A percentile compares a stretch with the other conserved stretches of the same genome.
Evolutionary conservation across 208 protist genomes (phyloP).

Genomic region (Endotrypanum monterogeii): DNA sequence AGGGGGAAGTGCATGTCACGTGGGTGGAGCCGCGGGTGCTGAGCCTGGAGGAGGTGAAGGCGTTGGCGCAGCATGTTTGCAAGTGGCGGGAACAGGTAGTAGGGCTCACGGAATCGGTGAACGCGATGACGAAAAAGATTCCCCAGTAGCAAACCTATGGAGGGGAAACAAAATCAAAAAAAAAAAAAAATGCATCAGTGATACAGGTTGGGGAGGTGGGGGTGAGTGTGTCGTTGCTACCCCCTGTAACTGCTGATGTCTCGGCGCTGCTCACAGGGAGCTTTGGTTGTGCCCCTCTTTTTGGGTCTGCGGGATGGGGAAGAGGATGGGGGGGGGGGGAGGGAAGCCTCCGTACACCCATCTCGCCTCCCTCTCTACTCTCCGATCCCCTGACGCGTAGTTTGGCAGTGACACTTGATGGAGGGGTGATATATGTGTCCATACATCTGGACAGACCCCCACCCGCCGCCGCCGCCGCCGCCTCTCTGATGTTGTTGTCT

Average conservation of each 20-base stretch:
- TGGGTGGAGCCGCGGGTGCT: constrained; percentile 92
- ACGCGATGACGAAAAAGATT: constrained; percentile 40
- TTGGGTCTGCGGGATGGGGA: too few species aligned
- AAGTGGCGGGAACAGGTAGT: constrained; percentile 73
- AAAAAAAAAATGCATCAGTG: neutral
- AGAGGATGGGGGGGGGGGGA: too few species aligned
- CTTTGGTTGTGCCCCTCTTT: too few species aligned
- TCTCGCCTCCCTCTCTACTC: neutral
- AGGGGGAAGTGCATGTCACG: constrained; percentile 74
- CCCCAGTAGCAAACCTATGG: constrained; percentile 16
- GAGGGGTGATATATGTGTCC: neutral
- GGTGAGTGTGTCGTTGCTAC: neutral
- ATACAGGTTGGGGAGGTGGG: neutral
- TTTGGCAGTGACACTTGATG: neutral
- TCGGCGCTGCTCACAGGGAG: too few species aligned
- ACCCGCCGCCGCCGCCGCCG: too few species aligned
- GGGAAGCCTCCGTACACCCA: neutral
- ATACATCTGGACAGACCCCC: too few species aligned
- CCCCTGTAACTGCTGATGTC: too few species aligned
- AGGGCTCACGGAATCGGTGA: constrained; percentile 47
- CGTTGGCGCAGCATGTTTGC: constrained; percentile 66
- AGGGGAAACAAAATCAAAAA: neutral
- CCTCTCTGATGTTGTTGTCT: too few species aligned
- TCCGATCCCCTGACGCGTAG: neutral
- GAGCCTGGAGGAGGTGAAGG: constrained; percentile 74